Evolutionary conservation across 2,329 filamentous ascomycete genomes (phyloP).

Genomic region (Epicoccum sorghinum): DNA sequence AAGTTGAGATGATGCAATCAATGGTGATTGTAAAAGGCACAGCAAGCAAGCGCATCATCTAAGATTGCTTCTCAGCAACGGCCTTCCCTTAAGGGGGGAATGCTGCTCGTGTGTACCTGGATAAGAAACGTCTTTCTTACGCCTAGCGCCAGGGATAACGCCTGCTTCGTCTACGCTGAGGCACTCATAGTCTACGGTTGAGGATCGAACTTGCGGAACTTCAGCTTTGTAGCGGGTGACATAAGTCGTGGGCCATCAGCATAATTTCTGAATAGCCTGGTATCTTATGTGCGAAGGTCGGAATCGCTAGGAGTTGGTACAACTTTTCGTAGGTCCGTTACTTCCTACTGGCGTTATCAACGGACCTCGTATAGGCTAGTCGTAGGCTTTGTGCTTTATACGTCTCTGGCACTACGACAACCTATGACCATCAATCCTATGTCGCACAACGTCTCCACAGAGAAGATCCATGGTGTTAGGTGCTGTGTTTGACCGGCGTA

Average conservation of each 20-base stretch:
- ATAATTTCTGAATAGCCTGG: not conserved
- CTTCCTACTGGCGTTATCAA: no score
- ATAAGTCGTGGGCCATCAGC: not conserved
- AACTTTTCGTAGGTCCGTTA: not conserved
- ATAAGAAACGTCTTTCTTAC: no score
- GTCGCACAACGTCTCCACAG: no score
- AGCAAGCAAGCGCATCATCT: no score
- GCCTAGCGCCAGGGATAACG: no score
- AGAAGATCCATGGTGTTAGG: slow-evolving; percentile 56
- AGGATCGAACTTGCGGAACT: slow-evolving; percentile 48
- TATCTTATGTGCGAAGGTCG: not conserved
- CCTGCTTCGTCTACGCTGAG: slow-evolving; percentile 26
- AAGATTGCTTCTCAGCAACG: no score
- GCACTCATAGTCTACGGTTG: slow-evolving; percentile 21
- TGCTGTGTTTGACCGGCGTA: slow-evolving; percentile 75
- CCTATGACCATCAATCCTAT: no score
- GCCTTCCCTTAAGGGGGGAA: not conserved
- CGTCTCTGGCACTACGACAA: no score
- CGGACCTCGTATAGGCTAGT: not conserved
- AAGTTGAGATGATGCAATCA: no score
- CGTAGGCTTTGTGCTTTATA: not conserved
- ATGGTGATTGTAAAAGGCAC: no score
- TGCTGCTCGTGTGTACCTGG: slow-evolving; percentile 12
- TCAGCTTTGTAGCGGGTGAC: not conserved
- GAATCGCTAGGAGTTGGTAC: not conserved